These are phyloP conservation scores for Rubia balearica DNA, from an alignment of 305 asterid genomes.

Conservation along the genomic window DNA sequence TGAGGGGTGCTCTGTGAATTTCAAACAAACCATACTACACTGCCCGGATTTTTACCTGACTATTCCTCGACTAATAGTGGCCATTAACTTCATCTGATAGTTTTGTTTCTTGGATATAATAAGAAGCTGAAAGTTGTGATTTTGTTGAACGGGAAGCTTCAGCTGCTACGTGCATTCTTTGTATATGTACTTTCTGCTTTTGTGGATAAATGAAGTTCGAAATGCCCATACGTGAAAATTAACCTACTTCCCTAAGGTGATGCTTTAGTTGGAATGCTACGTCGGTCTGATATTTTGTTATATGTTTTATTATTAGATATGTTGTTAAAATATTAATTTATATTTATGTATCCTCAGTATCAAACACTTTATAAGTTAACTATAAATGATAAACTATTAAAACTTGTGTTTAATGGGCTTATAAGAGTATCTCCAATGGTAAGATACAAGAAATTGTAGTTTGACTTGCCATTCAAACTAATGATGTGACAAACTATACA, in stretches of 20 bases:
- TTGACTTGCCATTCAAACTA: too few species aligned
- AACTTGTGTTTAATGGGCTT: too few species aligned
- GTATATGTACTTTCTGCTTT: not conserved
- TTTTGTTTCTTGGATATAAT: slow-evolving; percentile 19
- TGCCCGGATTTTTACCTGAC: slow-evolving; percentile 2
- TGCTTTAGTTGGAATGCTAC: too few species aligned
- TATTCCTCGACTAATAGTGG: slow-evolving; percentile 13
- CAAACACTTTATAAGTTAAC: too few species aligned
- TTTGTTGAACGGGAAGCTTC: slow-evolving; percentile 7
- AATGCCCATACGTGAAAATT: not conserved
- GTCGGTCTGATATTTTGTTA: too few species aligned
- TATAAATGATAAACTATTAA: too few species aligned
- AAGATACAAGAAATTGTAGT: too few species aligned
- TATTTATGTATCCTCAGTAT: too few species aligned
- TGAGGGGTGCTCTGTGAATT: slow-evolving; percentile 26
- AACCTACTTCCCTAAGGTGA: not conserved
- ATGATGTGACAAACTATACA: too few species aligned
- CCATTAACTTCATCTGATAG: slow-evolving; percentile 6
- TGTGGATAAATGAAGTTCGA: not conserved
- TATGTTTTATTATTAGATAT: too few species aligned
- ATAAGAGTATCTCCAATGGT: too few species aligned
- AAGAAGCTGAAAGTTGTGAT: slow-evolving; percentile 21
- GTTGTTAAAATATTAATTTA: too few species aligned
- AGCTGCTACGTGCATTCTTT: not conserved
- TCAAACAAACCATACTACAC: not conserved